Conservation (phyloP, 1,284 basidiomycete species). For the Caloboletus inedulis region DNA sequence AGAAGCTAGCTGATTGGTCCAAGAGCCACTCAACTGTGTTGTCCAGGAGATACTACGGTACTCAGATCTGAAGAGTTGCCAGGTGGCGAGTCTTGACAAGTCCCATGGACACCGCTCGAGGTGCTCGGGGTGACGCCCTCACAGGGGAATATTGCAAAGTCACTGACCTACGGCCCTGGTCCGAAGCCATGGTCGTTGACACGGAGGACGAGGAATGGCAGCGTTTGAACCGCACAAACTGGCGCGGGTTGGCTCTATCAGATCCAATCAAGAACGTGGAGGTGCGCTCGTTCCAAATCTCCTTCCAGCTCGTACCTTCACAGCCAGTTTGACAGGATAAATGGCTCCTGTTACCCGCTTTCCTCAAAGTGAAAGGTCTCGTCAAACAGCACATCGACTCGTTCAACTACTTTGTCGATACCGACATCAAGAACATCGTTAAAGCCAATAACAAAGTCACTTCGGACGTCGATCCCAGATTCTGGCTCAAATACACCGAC, state of each 20-base stretch:
- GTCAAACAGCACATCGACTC: slow-evolving; percentile 99
- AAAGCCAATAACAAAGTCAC: slow-evolving; percentile 91
- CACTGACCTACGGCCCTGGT: too few species aligned
- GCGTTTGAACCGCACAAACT: slow-evolving; percentile 51
- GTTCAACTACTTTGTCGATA: slow-evolving; percentile 99
- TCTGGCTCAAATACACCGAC: slow-evolving; percentile 97
- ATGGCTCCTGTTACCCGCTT: slow-evolving; percentile 94
- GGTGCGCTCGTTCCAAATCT: slow-evolving; percentile 38
- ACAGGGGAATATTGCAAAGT: too few species aligned
- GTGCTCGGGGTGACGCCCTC: background rate
- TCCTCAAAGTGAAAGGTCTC: slow-evolving; percentile 95
- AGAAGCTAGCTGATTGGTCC: background rate
- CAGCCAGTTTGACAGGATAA: slow-evolving; percentile 69
- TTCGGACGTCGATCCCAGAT: slow-evolving; percentile 95
- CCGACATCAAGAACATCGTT: slow-evolving; percentile 96
- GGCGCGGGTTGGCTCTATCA: slow-evolving; percentile 69
- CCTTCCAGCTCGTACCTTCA: background rate
- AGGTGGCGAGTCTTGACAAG: background rate
- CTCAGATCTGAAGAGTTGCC: background rate
- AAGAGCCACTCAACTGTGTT: too few species aligned
- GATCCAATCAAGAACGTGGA: slow-evolving; percentile 80
- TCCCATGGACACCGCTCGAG: background rate
- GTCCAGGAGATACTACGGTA: too few species aligned
- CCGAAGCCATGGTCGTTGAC: slow-evolving; percentile 15
- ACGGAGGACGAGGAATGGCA: slow-evolving; percentile 57